Evolutionary conservation across 805 yeast species (phyloP).

Genomic region (Zygotorulaspora sp.): DNA sequence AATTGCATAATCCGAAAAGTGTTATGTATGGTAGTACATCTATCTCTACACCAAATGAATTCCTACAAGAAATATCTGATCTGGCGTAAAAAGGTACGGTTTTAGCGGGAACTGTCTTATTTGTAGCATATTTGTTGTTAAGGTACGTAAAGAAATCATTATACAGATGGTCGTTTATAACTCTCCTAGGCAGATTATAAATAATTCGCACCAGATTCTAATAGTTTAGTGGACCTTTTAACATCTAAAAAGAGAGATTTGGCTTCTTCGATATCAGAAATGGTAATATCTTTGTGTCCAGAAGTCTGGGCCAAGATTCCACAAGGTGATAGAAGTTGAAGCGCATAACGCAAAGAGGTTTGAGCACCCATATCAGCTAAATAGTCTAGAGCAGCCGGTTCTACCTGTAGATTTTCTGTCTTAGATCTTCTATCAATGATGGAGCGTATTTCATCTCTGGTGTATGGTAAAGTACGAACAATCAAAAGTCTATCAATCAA

Average conservation of each 20-base stretch:
- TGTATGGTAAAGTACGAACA: constrained; percentile 88
- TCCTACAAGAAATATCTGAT: constrained; percentile 58
- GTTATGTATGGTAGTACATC: constrained; percentile 87
- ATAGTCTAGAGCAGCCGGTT: constrained; percentile 64
- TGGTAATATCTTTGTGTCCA: constrained; percentile 63
- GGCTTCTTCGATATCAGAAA: constrained; percentile 78
- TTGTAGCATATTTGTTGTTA: constrained; percentile 1
- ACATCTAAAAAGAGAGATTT: constrained; percentile 81
- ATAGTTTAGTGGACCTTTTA: constrained; percentile 67
- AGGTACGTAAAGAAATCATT: neutral
- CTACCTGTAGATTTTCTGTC: constrained; percentile 66
- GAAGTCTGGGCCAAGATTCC: constrained; percentile 72
- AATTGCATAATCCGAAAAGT: constrained; percentile 42
- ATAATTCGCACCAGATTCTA: constrained; percentile 39
- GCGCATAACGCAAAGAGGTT: constrained; percentile 84
- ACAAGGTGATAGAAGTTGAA: constrained; percentile 88
- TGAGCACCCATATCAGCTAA: constrained; percentile 69
- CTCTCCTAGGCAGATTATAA: constrained; percentile 23
- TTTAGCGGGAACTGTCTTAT: too few relatives aligned
- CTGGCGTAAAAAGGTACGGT: constrained; percentile 46
- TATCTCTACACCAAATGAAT: constrained; percentile 63
- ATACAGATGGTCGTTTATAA: neutral
- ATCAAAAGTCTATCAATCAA: constrained; percentile 86
- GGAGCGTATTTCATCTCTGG: constrained; percentile 70
- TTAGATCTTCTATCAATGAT: constrained; percentile 79